Evolutionary conservation across 1,284 basidiomycete genomes (phyloP), one percentile per base, ranked within the genome.

Genomic region (Cystobasidium pallidum): DNA sequence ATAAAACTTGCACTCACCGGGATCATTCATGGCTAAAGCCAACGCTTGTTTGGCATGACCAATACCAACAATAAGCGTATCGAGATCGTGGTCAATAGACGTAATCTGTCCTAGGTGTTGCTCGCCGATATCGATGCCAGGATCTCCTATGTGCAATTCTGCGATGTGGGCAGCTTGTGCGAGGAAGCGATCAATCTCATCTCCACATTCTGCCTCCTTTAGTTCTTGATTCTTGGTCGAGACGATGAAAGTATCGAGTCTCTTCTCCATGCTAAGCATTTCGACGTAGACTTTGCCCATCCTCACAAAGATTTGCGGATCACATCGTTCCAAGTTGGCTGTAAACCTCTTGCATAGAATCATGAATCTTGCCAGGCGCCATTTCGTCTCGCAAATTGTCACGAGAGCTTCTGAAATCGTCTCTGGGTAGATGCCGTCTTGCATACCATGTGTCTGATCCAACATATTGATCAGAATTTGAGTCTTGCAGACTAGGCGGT

Each of bases 81-180:
- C 94, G 8, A 97, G 84, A 81, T 97, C 94, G 75, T 88, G 86
- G 78, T 97, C 94, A 77, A 94, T 88, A 17, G 88, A 86, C 52
- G 88, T 82, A 0, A 89, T 87, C 78, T 90, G 88, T 4, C 91
- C 91, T n/a, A 93, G 83, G 80, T 95, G 91, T 32, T 89, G 86
- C 82, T 97, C 94, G 13, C 88, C 91, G 10, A 94, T 81, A 80
- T 95, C 94, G 58, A 88, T 86, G n/a, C 90, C 88, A 74, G 88
- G 90, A 30, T 86, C 87, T 24, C 61, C 84, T 78, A 96, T 92
- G 80, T 92, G 90, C 0, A 90, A 88, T 77, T 92, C 91, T 0
- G 89, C 87, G 8, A 96, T 85, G 80, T 96, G 93, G 74, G 94
- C 91, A 77, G 94, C 92, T 78, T 95, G 92, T 0, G 90, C 88